Percentiles rank a stretch among this genome's conserved stretches.
These are phyloP conservation scores for Paraconiothyrium sp. DNA, from an alignment of 2,329 filamentous ascomycete genomes.

Conservation along the genomic window DNA sequence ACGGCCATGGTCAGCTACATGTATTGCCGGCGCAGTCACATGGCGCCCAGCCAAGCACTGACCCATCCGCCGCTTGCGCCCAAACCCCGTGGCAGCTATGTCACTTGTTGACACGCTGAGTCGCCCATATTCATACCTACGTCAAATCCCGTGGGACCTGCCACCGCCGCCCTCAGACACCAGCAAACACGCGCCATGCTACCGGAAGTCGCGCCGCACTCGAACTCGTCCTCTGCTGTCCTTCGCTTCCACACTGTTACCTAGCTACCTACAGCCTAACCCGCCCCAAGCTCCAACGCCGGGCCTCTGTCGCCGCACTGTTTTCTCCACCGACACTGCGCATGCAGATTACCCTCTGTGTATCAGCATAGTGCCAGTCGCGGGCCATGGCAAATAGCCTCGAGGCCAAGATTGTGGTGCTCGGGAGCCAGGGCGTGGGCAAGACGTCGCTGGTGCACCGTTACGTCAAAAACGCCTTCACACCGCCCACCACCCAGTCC, in stretches of 20 bases:
- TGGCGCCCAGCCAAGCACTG: slow-evolving; percentile 39
- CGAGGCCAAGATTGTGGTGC: slow-evolving; percentile 83
- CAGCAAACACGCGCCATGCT: slow-evolving; percentile 40
- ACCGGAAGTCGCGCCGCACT: slow-evolving; percentile 34
- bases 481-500: slow-evolving; percentile 62
- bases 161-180: slow-evolving; percentile 22
- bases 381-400: slow-evolving; percentile 61
- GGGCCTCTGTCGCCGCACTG: slow-evolving; percentile 6
- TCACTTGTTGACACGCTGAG: slow-evolving; percentile 31
- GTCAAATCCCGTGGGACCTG: slow-evolving; percentile 26
- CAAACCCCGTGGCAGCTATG: slow-evolving; percentile 27
- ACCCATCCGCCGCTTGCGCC: slow-evolving; percentile 38
- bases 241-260: slow-evolving; percentile 21
- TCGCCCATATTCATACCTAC: slow-evolving; percentile 22
- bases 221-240: slow-evolving; percentile 29
- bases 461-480: slow-evolving; percentile 77
- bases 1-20: slow-evolving; percentile 5
- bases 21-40: slow-evolving; percentile 31
- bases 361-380: background rate
- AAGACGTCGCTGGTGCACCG: slow-evolving; percentile 82
- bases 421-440: slow-evolving; percentile 81
- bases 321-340: slow-evolving; percentile 1
- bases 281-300: slow-evolving; percentile 3
- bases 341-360: background rate
- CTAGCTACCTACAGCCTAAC: slow-evolving; percentile 17